Evolutionary conservation across 164 flowering plant species (phyloP).

Genomic region (Warburgia ugandensis): DNA sequence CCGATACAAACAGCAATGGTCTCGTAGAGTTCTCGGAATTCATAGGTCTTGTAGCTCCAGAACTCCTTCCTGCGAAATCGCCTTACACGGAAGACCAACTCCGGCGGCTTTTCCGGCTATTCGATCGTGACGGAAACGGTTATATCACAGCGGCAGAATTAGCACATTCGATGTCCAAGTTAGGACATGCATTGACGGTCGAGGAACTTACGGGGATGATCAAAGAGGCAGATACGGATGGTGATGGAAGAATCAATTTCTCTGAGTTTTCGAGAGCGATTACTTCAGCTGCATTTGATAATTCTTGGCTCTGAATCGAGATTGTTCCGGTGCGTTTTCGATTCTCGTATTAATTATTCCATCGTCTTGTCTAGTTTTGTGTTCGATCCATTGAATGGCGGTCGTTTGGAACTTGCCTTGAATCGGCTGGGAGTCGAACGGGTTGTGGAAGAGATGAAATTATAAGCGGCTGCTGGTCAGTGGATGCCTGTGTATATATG

Average conservation of each 20-base stretch:
- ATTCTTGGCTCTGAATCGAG: slow-evolving; percentile 40
- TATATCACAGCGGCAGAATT: slow-evolving; percentile 60
- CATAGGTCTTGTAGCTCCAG: slow-evolving; percentile 75
- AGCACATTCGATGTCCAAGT: slow-evolving; percentile 62
- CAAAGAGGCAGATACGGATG: slow-evolving; percentile 62
- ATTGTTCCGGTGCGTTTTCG: background rate
- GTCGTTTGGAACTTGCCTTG: no score
- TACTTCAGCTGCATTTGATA: slow-evolving; percentile 60
- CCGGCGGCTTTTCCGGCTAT: slow-evolving; percentile 44
- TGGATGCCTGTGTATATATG: slow-evolving; percentile 1
- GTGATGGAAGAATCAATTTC: slow-evolving; percentile 62
- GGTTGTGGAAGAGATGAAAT: no score
- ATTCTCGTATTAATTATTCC: background rate
- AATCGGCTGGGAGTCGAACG: no score
- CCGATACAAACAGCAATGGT: slow-evolving; percentile 79
- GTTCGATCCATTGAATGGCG: no score
- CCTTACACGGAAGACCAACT: slow-evolving; percentile 82
- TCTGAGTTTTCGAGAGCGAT: slow-evolving; percentile 57
- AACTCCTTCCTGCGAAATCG: slow-evolving; percentile 50
- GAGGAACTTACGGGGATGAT: slow-evolving; percentile 67
- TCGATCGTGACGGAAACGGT: slow-evolving; percentile 62
- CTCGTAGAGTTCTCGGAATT: slow-evolving; percentile 83
- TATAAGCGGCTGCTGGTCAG: no score
- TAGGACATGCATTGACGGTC: slow-evolving; percentile 58
- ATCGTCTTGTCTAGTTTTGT: background rate